phyloP scores from a whole-genome alignment of 306 rosid genomes.

The Alnus glutinosa region DNA sequence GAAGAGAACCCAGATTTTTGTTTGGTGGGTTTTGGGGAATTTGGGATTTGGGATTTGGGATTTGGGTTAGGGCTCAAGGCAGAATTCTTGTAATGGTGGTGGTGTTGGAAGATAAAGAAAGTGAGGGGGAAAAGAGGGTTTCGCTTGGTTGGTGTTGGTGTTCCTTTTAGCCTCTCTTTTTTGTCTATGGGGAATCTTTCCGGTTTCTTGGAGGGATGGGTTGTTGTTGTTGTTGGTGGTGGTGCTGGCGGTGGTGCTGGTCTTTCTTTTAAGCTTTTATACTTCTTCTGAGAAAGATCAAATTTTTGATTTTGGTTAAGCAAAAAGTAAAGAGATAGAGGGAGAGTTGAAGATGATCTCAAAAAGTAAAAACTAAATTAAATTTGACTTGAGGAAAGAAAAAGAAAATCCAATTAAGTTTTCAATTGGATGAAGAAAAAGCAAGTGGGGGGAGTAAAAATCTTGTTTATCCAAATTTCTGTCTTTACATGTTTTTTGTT shows the following conservation, averaged over 20 bases:
- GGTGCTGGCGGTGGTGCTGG: conserved; percentile 22
- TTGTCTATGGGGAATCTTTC: conserved; percentile 54
- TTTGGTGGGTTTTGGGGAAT: conserved; percentile 10
- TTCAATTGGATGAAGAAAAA: not conserved
- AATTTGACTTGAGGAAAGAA: conserved; percentile 4
- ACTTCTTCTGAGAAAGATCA: conserved; percentile 23
- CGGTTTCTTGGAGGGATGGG: conserved; percentile 67
- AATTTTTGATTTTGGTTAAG: conserved; percentile 32
- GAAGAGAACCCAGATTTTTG: conserved; percentile 31
- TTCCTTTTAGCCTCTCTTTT: conserved; percentile 16
- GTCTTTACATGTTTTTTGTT: conserved; percentile 17
- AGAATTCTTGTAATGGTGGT: conserved; percentile 24
- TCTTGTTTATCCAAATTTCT: conserved; percentile 22
- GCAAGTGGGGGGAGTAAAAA: conserved; percentile 27
- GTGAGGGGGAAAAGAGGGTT: conserved; percentile 2
- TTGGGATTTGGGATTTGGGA: not conserved
- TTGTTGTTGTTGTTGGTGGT: conserved; percentile 22
- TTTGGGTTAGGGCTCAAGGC: conserved; percentile 32
- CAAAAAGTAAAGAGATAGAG: conserved; percentile 11
- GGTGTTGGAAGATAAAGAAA: conserved; percentile 32
- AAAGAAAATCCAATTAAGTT: not conserved
- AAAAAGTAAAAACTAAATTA: not conserved
- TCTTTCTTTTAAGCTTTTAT: conserved; percentile 41
- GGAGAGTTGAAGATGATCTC: not conserved
- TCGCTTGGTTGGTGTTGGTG: conserved; percentile 10